Evolutionary conservation across 768 basidiomycete species (phyloP).

Genomic region (Strobilomyces echinocephalus): DNA sequence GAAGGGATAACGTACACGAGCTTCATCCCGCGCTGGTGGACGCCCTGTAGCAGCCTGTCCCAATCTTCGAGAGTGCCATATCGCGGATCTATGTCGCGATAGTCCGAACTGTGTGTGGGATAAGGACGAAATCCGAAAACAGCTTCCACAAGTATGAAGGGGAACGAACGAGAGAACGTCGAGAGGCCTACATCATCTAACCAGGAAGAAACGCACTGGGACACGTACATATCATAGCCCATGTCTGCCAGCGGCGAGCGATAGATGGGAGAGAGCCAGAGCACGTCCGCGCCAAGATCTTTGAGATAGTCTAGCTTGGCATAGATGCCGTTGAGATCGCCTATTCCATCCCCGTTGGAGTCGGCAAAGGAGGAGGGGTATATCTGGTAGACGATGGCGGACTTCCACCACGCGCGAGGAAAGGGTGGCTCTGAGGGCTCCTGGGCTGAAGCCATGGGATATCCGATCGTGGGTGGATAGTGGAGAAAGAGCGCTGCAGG

Average conservation of each 20-base stretch:
- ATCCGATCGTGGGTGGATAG: background rate
- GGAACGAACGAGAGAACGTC: background rate
- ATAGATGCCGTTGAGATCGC: slow-evolving; percentile 64
- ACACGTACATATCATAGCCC: slow-evolving; percentile 64
- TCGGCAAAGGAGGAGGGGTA: slow-evolving; percentile 69
- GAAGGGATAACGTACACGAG: slow-evolving; percentile 44
- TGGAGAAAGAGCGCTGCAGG: slow-evolving; percentile 10
- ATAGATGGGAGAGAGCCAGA: slow-evolving; percentile 65
- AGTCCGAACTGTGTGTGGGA: slow-evolving; percentile 48
- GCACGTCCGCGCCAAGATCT: slow-evolving; percentile 58
- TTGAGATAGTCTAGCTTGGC: slow-evolving; percentile 65
- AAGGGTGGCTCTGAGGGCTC: slow-evolving; percentile 14
- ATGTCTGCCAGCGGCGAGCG: slow-evolving; percentile 64
- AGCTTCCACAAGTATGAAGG: background rate
- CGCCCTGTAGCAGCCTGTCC: slow-evolving; percentile 48
- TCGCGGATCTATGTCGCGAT: slow-evolving; percentile 55
- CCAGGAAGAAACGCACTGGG: background rate
- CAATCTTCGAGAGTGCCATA: slow-evolving; percentile 63
- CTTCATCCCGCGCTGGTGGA: slow-evolving; percentile 65
- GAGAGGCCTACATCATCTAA: background rate
- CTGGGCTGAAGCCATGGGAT: slow-evolving; percentile 1
- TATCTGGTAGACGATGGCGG: slow-evolving; percentile 59
- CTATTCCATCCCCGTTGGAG: slow-evolving; percentile 66
- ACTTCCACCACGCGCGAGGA: slow-evolving; percentile 52
- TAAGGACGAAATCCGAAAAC: slow-evolving; percentile 12